Percentiles rank a stretch among this genome's conserved stretches.
Conservation (phyloP, 2,329 filamentous ascomycete species). For the Mollisia scopiformis region DNA sequence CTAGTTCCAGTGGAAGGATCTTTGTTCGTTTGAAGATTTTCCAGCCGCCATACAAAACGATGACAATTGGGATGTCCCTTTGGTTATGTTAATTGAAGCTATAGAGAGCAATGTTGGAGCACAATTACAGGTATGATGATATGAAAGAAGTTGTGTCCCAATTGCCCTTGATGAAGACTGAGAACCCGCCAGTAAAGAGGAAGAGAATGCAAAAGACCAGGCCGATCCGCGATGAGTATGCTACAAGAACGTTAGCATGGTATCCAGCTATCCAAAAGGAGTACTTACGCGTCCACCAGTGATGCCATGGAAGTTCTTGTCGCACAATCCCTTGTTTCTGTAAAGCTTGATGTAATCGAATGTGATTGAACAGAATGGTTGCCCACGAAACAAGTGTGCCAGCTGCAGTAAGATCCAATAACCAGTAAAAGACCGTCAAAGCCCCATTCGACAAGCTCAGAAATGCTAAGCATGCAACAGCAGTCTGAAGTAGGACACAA, state of each 20-base stretch:
- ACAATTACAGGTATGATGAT: slow-evolving; percentile 62
- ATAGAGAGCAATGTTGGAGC: not conserved
- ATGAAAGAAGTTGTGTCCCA: slow-evolving; percentile 62
- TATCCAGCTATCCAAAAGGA: not conserved
- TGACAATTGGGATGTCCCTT: slow-evolving; percentile 45
- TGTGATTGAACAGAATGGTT: slow-evolving; percentile 61
- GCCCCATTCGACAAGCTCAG: slow-evolving; percentile 63
- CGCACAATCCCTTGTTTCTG: slow-evolving; percentile 55
- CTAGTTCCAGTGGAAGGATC: slow-evolving; percentile 38
- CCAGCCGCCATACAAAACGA: slow-evolving; percentile 50
- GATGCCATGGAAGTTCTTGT: slow-evolving; percentile 61
- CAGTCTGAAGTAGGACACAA: slow-evolving; percentile 55
- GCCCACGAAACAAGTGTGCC: slow-evolving; percentile 68
- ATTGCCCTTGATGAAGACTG: slow-evolving; percentile 60
- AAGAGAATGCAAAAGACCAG: slow-evolving; percentile 65
- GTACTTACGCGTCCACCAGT: slow-evolving; percentile 60
- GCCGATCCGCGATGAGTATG: slow-evolving; percentile 62
- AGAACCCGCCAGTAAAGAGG: slow-evolving; percentile 71
- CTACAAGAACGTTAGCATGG: slow-evolving; percentile 37
- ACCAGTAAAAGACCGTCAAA: slow-evolving; percentile 67
- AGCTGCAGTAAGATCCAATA: slow-evolving; percentile 62
- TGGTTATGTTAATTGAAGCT: slow-evolving; percentile 6
- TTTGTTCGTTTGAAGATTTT: slow-evolving; percentile 55
- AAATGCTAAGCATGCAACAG: slow-evolving; percentile 67
- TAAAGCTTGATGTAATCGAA: slow-evolving; percentile 57